A percentile compares a stretch with the other conserved stretches of the same genome.
Conservation (phyloP, 2,329 filamentous ascomycete species). For the Passalora sequoiae region DNA sequence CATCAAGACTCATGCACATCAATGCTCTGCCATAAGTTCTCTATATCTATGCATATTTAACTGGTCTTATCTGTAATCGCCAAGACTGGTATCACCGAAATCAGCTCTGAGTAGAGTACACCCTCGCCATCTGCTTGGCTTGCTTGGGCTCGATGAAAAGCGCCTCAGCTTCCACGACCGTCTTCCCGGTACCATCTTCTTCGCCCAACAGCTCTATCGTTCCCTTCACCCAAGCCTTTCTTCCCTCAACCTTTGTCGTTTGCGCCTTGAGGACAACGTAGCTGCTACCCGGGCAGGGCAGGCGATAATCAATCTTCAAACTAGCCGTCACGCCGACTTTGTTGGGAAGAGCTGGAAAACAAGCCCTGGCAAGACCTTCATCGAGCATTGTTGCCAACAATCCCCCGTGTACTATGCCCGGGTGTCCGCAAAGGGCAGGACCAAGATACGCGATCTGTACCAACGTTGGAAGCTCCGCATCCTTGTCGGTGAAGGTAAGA, state of each 20-base stretch:
- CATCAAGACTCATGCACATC: too few relatives aligned
- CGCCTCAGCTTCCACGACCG: constrained; percentile 76
- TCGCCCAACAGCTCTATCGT: constrained; percentile 71
- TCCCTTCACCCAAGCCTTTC: constrained; percentile 92
- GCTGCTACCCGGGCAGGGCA: constrained; percentile 67
- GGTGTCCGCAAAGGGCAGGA: constrained; percentile 76
- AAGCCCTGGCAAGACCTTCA: constrained; percentile 81
- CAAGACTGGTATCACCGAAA: background rate
- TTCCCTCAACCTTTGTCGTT: constrained; percentile 79
- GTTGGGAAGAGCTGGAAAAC: constrained; percentile 81
- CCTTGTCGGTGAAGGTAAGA: constrained; percentile 63
- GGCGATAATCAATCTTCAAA: constrained; percentile 74
- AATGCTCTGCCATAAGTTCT: too few relatives aligned
- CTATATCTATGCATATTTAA: constrained; percentile 1
- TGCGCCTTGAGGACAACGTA: constrained; percentile 74
- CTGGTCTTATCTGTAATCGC: background rate
- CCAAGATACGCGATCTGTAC: constrained; percentile 75
- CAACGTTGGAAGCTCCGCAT: constrained; percentile 50
- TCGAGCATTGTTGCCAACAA: constrained; percentile 88
- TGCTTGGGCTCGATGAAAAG: constrained; percentile 85
- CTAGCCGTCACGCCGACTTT: constrained; percentile 82
- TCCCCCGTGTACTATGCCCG: constrained; percentile 85
- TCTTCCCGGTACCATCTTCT: constrained; percentile 48
- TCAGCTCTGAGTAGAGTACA: constrained; percentile 23
- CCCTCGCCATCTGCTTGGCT: constrained; percentile 51